phyloP scores from a whole-genome alignment of 805 yeast species.

The Allodekkera sacchari region DNA sequence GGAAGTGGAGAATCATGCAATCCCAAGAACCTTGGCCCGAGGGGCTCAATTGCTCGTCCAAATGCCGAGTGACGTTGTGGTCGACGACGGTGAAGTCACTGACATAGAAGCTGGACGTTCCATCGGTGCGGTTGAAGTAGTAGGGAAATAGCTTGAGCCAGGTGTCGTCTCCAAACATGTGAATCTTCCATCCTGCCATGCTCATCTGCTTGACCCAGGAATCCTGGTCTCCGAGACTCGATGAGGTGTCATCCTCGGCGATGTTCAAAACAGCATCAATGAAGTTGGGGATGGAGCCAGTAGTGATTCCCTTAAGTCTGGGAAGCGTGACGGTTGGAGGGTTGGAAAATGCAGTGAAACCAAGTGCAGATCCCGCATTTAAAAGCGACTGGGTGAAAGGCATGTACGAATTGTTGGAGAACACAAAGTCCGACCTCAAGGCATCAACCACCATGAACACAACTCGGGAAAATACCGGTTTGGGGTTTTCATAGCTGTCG shows the following conservation, averaged over 20 bases:
- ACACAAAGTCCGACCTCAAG: slow-evolving; percentile 80
- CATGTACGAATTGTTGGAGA: slow-evolving; percentile 59
- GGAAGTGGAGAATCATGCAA: slow-evolving; percentile 75
- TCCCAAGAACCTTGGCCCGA: slow-evolving; percentile 55
- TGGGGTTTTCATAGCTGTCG: slow-evolving; percentile 18
- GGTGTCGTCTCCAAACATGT: slow-evolving; percentile 96
- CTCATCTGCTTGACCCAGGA: slow-evolving; percentile 76
- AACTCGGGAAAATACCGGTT: slow-evolving; percentile 52
- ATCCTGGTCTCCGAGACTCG: slow-evolving; percentile 66
- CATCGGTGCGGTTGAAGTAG: slow-evolving; percentile 60
- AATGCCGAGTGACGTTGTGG: slow-evolving; percentile 82
- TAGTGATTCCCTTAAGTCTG: slow-evolving; percentile 83
- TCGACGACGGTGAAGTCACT: slow-evolving; percentile 95
- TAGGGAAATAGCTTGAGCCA: slow-evolving; percentile 88
- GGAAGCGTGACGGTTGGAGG: slow-evolving; percentile 98
- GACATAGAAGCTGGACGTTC: slow-evolving; percentile 90
- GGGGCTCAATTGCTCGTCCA: slow-evolving; percentile 47
- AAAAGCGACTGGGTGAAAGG: slow-evolving; percentile 55
- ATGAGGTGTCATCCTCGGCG: slow-evolving; percentile 76
- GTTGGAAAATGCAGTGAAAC: slow-evolving; percentile 84
- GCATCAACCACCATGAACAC: slow-evolving; percentile 91
- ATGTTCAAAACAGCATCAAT: slow-evolving; percentile 90
- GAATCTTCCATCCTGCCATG: slow-evolving; percentile 35
- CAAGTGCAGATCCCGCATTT: slow-evolving; percentile 62
- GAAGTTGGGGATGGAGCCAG: slow-evolving; percentile 92